Conservation (phyloP, 179 eudicot species). For the Camellia oleifera region DNA sequence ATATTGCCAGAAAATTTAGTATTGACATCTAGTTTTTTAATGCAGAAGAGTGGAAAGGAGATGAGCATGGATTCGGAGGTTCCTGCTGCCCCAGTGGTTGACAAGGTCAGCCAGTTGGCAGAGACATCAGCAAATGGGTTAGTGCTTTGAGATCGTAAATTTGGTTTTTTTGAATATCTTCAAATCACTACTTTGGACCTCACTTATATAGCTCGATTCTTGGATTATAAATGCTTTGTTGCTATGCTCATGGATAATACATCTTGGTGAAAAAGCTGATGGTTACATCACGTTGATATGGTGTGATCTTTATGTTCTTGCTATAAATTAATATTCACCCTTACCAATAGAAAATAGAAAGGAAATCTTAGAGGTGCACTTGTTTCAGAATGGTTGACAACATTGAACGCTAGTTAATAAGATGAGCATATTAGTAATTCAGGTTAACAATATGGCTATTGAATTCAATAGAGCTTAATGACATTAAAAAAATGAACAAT, state of each 20-base stretch:
- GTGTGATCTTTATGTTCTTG: not conserved
- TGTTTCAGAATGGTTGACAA: not conserved
- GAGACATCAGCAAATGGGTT: conserved; percentile 34
- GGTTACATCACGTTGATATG: not conserved
- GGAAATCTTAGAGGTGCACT: not conserved
- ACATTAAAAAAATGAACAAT: no score
- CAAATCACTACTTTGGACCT: no score
- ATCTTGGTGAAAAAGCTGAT: not conserved
- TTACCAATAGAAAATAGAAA: not conserved
- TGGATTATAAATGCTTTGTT: not conserved
- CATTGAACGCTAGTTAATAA: not conserved
- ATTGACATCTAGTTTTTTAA: not conserved
- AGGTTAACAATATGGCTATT: not conserved
- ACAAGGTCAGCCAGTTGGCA: conserved; percentile 23
- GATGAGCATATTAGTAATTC: not conserved
- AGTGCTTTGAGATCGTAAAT: conserved; percentile 19
- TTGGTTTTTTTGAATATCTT: not conserved
- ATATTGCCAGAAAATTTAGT: not conserved
- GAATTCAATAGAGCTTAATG: not conserved
- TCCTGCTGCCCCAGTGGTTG: conserved; percentile 23
- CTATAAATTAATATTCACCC: not conserved
- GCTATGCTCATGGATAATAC: not conserved
- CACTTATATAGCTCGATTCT: not conserved
- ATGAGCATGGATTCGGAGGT: conserved; percentile 31
- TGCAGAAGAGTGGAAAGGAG: not conserved